These are phyloP conservation scores for Grammothele lineata DNA, from an alignment of 768 basidiomycete genomes.

Conservation along the genomic window DNA sequence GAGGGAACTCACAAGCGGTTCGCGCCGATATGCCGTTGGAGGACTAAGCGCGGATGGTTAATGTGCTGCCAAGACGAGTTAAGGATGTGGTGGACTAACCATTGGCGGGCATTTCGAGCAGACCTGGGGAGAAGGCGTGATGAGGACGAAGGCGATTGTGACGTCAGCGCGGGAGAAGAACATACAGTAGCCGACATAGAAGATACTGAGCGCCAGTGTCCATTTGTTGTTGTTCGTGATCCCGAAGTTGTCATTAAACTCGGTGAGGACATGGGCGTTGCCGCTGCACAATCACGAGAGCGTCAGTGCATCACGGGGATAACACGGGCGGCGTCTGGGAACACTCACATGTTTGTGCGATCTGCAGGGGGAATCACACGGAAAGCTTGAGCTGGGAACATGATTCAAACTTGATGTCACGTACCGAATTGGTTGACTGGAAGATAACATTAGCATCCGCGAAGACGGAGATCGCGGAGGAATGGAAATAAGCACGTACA, in stretches of 20 bases:
- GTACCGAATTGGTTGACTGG: constrained; percentile 23
- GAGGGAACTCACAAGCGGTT: constrained; percentile 44
- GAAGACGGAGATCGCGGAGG: too few species aligned
- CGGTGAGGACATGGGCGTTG: constrained; percentile 49
- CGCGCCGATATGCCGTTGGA: constrained; percentile 54
- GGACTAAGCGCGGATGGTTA: constrained; percentile 30
- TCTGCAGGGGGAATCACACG: too few species aligned
- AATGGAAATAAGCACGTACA: constrained; percentile 32
- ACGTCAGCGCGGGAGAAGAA: too few species aligned
- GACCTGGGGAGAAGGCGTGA: constrained; percentile 32
- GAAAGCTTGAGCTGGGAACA: too few species aligned
- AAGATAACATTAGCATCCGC: neutral
- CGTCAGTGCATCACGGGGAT: too few species aligned
- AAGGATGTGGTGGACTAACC: constrained; percentile 25
- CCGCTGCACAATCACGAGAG: constrained; percentile 31
- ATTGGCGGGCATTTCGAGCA: constrained; percentile 57
- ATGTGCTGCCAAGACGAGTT: neutral
- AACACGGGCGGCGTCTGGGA: neutral
- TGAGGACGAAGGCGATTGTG: too few species aligned
- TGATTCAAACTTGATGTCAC: too few species aligned
- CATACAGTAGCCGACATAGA: constrained; percentile 58
- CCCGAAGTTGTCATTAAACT: constrained; percentile 51
- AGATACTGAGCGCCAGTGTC: constrained; percentile 54
- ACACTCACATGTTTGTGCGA: constrained; percentile 50
- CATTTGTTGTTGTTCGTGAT: constrained; percentile 50